Percentiles rank a stretch among this genome's conserved stretches.
These are phyloP conservation scores for Punctularia strigosozonata DNA, from an alignment of 768 basidiomycete species.

Conservation along the genomic window DNA sequence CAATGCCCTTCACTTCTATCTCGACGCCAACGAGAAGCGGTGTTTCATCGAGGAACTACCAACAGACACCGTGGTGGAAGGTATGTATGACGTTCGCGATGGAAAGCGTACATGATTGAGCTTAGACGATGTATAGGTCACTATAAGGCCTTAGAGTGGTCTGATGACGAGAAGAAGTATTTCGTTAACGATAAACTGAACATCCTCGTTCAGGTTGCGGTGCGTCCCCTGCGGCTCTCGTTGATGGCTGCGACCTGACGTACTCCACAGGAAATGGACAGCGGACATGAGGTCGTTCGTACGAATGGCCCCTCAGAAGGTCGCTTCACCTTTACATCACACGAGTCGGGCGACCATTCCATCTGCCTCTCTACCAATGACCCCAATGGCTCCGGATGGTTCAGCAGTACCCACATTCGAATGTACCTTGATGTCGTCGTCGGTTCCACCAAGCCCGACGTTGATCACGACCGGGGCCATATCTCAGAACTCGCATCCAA, in stretches of 20 bases:
- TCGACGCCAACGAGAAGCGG: slow-evolving; percentile 85
- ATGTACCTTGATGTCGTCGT: slow-evolving; percentile 92
- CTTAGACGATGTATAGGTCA: slow-evolving; percentile 45
- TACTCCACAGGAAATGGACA: slow-evolving; percentile 69
- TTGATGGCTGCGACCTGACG: background rate
- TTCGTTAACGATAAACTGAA: slow-evolving; percentile 65
- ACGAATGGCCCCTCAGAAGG: slow-evolving; percentile 88
- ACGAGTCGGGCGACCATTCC: slow-evolving; percentile 92
- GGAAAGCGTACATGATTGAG: background rate
- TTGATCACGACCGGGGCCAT: slow-evolving; percentile 80
- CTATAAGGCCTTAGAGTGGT: slow-evolving; percentile 90
- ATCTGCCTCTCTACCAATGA: slow-evolving; percentile 94
- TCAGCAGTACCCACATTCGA: slow-evolving; percentile 73
- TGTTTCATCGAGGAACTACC: slow-evolving; percentile 98
- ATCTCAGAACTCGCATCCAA: slow-evolving; percentile 72
- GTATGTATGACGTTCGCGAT: slow-evolving; percentile 26
- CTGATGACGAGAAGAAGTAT: slow-evolving; percentile 59
- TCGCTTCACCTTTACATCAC: slow-evolving; percentile 94
- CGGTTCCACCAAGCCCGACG: slow-evolving; percentile 75
- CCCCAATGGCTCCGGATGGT: slow-evolving; percentile 64
- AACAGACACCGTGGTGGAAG: slow-evolving; percentile 89
- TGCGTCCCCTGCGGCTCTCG: slow-evolving; percentile 24
- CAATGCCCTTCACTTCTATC: slow-evolving; percentile 90
- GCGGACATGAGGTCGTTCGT: slow-evolving; percentile 69
- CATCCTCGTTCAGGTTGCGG: slow-evolving; percentile 85